These are phyloP conservation scores for Albatrellus ellisii DNA, from an alignment of 768 basidiomycete species.

Conservation along the genomic window DNA sequence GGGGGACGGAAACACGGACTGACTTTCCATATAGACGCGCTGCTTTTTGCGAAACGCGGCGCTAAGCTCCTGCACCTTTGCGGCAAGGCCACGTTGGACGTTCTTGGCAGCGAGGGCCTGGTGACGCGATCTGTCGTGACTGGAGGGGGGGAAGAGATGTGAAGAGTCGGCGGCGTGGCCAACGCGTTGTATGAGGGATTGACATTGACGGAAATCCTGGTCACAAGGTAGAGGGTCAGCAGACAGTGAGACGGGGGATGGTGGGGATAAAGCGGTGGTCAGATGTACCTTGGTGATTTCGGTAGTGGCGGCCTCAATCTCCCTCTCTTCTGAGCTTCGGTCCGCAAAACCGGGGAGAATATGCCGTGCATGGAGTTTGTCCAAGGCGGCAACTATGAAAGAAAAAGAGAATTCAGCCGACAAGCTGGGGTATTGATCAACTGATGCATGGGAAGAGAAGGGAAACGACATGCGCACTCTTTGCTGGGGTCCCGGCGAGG, in stretches of 20 bases:
- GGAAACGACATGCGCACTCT: conserved; percentile 45
- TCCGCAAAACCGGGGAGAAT: conserved; percentile 94
- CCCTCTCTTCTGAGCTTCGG: conserved; percentile 84
- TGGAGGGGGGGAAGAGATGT: conserved; percentile 54
- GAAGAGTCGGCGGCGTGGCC: conserved; percentile 25
- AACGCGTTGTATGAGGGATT: conserved; percentile 64
- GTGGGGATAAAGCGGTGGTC: neutral
- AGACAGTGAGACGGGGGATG: conserved; percentile 7
- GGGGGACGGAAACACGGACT: conserved; percentile 24
- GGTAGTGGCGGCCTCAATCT: conserved; percentile 77
- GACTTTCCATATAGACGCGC: conserved; percentile 96
- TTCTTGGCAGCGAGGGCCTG: conserved; percentile 73
- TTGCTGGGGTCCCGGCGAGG: conserved; percentile 50
- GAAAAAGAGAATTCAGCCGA: conserved; percentile 13
- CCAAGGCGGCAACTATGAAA: conserved; percentile 64
- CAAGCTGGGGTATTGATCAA: conserved; percentile 10
- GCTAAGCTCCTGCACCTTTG: conserved; percentile 88
- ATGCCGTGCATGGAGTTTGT: conserved; percentile 94
- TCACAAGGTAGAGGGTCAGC: conserved; percentile 4
- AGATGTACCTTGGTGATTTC: conserved; percentile 80
- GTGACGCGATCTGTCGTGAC: conserved; percentile 28
- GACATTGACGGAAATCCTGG: conserved; percentile 29
- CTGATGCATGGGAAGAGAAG: conserved; percentile 8
- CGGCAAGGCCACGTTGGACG: conserved; percentile 92
- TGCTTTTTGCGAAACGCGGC: conserved; percentile 94